phyloP scores from a whole-genome alignment of 192 early-diverging fungal genomes.

The Backusella sp. region DNA sequence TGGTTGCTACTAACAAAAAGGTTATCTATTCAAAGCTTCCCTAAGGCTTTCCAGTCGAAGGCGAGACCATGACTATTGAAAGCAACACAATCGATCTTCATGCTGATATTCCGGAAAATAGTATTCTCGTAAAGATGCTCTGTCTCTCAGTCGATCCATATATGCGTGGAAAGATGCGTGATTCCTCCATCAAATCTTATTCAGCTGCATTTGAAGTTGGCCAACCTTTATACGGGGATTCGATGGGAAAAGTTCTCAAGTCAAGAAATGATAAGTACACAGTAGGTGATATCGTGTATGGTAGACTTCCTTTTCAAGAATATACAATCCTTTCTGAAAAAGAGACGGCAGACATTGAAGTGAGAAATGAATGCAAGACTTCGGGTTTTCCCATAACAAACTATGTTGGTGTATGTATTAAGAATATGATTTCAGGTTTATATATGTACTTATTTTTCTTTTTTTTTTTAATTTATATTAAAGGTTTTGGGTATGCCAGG shows the following conservation, averaged over 20 bases:
- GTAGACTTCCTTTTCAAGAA: constrained; percentile 55
- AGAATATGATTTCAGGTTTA: too few relatives aligned
- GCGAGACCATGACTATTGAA: constrained; percentile 48
- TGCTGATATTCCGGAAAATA: constrained; percentile 40
- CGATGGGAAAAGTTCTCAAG: constrained; percentile 63
- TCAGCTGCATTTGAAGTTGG: constrained; percentile 53
- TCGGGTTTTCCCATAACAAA: constrained; percentile 52
- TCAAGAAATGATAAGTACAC: constrained; percentile 57
- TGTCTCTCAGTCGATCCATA: constrained; percentile 78
- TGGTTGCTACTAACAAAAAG: constrained; percentile 43
- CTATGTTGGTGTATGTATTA: constrained; percentile 47
- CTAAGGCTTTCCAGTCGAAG: constrained; percentile 32
- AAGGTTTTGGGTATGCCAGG: constrained; percentile 75
- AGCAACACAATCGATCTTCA: constrained; percentile 46
- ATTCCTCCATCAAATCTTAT: constrained; percentile 39
- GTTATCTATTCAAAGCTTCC: constrained; percentile 40
- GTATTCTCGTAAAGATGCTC: constrained; percentile 58
- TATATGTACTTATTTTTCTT: too few relatives aligned
- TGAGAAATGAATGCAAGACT: constrained; percentile 39
- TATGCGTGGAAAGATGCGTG: constrained; percentile 68
- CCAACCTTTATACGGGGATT: constrained; percentile 58
- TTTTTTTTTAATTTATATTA: too few relatives aligned
- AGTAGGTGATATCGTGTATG: constrained; percentile 65
- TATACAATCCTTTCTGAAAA: constrained; percentile 47
- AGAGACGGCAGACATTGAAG: constrained; percentile 13